Conservation (phyloP, 2,329 filamentous ascomycete species). For the Penicillium sp. region DNA sequence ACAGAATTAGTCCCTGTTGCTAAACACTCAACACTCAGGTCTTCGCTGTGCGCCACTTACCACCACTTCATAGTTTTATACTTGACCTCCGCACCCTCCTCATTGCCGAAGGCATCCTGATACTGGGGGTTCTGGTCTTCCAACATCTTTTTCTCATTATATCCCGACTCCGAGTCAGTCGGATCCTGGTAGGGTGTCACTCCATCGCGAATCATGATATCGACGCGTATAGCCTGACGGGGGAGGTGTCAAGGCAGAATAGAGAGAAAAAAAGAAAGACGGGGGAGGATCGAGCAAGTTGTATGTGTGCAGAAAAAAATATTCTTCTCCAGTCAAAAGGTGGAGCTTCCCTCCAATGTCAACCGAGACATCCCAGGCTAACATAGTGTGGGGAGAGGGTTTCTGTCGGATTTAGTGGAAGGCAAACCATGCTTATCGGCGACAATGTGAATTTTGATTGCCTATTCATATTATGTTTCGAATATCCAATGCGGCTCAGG, state of each 20-base stretch:
- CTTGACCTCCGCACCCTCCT: conserved; percentile 21
- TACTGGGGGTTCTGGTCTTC: conserved; percentile 11
- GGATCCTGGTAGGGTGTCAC: conserved; percentile 13
- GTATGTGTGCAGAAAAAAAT: conserved; percentile 16
- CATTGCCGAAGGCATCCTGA: conserved; percentile 22
- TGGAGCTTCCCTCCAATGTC: conserved; percentile 17
- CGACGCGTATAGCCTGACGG: neutral
- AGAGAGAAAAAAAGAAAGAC: neutral
- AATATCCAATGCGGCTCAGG: neutral
- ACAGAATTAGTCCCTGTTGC: neutral
- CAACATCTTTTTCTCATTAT: conserved; percentile 17
- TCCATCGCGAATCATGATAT: conserved; percentile 19
- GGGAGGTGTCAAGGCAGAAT: neutral
- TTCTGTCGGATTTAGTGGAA: conserved; percentile 18
- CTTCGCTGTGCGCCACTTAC: conserved; percentile 10
- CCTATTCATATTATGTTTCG: conserved; percentile 14
- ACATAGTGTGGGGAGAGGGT: conserved; percentile 10
- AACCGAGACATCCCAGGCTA: conserved; percentile 19
- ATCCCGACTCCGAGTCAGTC: conserved; percentile 20
- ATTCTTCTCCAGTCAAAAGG: conserved; percentile 9
- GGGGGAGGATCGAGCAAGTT: neutral
- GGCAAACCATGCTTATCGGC: conserved; percentile 7
- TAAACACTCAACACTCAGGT: neutral
- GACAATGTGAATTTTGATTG: conserved; percentile 10
- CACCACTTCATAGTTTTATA: conserved; percentile 28